Conservation (phyloP, 2,329 filamentous ascomycete genomes). For the Fusarium sp. region DNA sequence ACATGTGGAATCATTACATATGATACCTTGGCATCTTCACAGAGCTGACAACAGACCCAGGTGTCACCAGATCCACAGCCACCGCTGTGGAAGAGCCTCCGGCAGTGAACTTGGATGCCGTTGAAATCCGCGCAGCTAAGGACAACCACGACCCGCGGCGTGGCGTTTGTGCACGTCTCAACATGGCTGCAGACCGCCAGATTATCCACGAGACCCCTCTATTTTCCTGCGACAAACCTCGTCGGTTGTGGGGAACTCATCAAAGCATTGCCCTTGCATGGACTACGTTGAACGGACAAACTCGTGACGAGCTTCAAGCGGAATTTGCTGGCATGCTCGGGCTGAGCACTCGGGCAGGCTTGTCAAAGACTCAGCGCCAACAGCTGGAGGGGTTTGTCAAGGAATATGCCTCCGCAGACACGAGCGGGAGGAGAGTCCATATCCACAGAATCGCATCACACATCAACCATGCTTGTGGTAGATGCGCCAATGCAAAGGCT, state of each 20-base stretch:
- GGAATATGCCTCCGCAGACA: conserved; percentile 43
- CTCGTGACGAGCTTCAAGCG: not conserved
- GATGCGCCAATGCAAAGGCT: conserved; percentile 44
- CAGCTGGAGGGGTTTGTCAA: conserved; percentile 36
- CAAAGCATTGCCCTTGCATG: conserved; percentile 14
- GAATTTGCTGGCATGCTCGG: conserved; percentile 25
- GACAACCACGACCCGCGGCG: not conserved
- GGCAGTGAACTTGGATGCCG: conserved; percentile 18
- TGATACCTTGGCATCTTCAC: not conserved
- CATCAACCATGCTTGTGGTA: conserved; percentile 51
- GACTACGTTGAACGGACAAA: conserved; percentile 5
- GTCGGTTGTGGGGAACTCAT: not conserved
- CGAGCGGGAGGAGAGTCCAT: conserved; percentile 3
- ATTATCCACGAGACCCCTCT: conserved; percentile 37
- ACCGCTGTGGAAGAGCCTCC: not conserved
- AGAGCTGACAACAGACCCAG: not conserved
- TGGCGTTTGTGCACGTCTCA: conserved; percentile 37
- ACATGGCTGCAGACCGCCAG: conserved; percentile 5
- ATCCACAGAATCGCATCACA: conserved; percentile 36
- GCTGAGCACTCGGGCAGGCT: not conserved
- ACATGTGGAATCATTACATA: not conserved
- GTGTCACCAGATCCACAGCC: not conserved
- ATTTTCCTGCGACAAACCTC: conserved; percentile 26
- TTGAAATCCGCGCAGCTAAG: conserved; percentile 17
- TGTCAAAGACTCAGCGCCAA: conserved; percentile 8